These are phyloP conservation scores for Chondrus crispus DNA, from an alignment of 23 red algal species.

Conservation along the genomic window DNA sequence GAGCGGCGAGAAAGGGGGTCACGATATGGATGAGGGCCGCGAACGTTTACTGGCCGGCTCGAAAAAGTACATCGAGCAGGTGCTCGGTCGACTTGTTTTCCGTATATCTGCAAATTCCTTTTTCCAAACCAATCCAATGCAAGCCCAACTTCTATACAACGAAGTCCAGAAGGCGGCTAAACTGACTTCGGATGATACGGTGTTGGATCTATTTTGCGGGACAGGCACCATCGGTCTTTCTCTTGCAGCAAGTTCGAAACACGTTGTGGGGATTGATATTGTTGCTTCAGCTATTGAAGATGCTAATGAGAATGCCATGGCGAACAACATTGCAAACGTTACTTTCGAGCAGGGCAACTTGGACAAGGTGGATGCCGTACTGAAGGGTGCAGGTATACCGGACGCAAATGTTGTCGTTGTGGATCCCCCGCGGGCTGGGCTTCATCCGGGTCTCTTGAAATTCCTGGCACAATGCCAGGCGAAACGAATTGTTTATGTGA, in stretches of 20 bases:
- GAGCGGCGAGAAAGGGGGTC: constrained; percentile 3
- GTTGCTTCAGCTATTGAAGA: constrained; percentile 74
- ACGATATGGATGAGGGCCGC: constrained; percentile 4
- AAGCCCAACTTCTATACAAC: constrained; percentile 73
- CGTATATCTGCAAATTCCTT: constrained; percentile 91
- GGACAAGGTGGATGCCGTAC: constrained; percentile 27
- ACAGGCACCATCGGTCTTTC: constrained; percentile 93
- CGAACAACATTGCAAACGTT: constrained; percentile 71
- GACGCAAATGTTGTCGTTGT: constrained; percentile 79
- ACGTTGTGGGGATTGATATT: constrained; percentile 81
- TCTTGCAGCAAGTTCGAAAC: constrained; percentile 48
- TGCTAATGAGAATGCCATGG: constrained; percentile 64
- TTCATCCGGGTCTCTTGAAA: constrained; percentile 75
- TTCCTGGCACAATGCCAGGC: constrained; percentile 33
- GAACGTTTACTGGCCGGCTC: constrained; percentile 50
- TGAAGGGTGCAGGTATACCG: constrained; percentile 31
- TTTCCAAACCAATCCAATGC: constrained; percentile 87
- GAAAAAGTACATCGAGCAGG: constrained; percentile 62
- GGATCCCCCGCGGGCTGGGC: constrained; percentile 92
- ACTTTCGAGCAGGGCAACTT: constrained; percentile 70
- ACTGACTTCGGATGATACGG: constrained; percentile 23
- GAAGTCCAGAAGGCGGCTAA: constrained; percentile 52
- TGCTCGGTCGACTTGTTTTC: constrained; percentile 54
- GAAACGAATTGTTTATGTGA: constrained; percentile 93
- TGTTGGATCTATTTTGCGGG: constrained; percentile 96